Evolutionary conservation across 495 filamentous ascomycete species (phyloP), one percentile per base, ranked within the genome.

Genomic region (Aspergillus leporis): DNA sequence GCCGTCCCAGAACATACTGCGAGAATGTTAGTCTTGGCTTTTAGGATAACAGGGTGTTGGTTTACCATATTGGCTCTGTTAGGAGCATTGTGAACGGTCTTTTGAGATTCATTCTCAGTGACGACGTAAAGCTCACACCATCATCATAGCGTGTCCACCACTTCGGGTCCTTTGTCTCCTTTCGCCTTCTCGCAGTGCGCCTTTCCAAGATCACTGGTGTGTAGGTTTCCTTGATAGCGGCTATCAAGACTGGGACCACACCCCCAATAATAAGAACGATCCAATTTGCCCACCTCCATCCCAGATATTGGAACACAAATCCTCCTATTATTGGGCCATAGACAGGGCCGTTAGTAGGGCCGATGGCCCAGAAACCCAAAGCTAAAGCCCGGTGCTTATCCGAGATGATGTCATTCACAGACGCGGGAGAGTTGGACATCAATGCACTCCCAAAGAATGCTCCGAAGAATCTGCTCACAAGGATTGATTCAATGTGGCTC

Each of bases 271-370:
- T 91, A 41, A 93, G 69, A 8, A 88, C 83, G 16, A 95, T 70
- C 90, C 91, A 95, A 68, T 88, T 90, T 4, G 83, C 86, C 89
- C 90, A 93, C 40, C 89, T 70, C 91, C 91, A 96, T 5, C 90
- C 90, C 18, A 91, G 78, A 66, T 88, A 85, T 60, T 77, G 64
- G 23, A 63, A 72, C 0, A 89, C 81, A 62, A 92, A 91, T 0
- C 90, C 90, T 10, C 89, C 90, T 47, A 92, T 85, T 2, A 90
- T 72, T 0, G 84, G 87, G 4, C 78, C 81, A 61, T 66, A 51
- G 0, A 74, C 82, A 7, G 88, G 86, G 5, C 89, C 91, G 59
- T 92, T 91, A 60, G 90, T 78, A 1, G 91, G 89, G 0, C 89
- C 90, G 40, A 92, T 83, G 32, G 73, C 81, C 83, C 86, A 94